A percentile compares a stretch with the other conserved stretches of the same genome.
Conservation (phyloP, 1,284 basidiomycete species). For the Takashimella tepidaria region DNA sequence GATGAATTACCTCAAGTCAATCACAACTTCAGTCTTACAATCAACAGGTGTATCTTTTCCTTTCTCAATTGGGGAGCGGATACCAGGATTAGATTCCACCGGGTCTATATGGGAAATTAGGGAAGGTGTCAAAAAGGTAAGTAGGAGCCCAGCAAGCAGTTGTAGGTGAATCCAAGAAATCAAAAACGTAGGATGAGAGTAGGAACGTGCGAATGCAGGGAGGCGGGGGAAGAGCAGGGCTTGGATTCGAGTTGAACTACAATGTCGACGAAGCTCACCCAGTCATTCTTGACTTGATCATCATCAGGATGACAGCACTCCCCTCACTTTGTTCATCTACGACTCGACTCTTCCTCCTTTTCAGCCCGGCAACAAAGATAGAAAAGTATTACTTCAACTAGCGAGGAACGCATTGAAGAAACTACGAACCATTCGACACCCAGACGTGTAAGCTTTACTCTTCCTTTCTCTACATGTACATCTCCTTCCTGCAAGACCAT, state of each 20-base stretch:
- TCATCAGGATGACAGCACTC: constrained; percentile 74
- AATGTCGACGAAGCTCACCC: background rate
- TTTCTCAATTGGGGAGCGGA: constrained; percentile 75
- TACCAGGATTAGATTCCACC: constrained; percentile 59
- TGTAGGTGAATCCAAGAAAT: too few species aligned
- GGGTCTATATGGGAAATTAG: constrained; percentile 75
- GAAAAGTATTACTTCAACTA: constrained; percentile 63
- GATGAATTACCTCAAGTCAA: constrained; percentile 50
- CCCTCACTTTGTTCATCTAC: constrained; percentile 84
- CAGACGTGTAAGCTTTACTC: constrained; percentile 60
- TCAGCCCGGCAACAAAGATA: constrained; percentile 47
- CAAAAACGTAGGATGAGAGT: too few species aligned
- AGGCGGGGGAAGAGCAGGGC: too few species aligned
- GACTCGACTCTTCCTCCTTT: constrained; percentile 55
- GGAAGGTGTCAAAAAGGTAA: constrained; percentile 79
- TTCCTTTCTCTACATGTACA: background rate
- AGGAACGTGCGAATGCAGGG: too few species aligned
- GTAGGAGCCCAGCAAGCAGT: constrained; percentile 23
- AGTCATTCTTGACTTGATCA: background rate
- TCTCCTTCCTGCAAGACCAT: constrained; percentile 1
- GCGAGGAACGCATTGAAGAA: constrained; percentile 90
- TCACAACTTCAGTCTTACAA: constrained; percentile 66
- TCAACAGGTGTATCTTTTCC: constrained; percentile 86
- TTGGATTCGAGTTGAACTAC: background rate
- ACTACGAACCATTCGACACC: constrained; percentile 85